Percentiles rank a stretch among this genome's conserved stretches.
Conservation (phyloP, 176 grass and related monocot species). For the Raddia distichophylla region DNA sequence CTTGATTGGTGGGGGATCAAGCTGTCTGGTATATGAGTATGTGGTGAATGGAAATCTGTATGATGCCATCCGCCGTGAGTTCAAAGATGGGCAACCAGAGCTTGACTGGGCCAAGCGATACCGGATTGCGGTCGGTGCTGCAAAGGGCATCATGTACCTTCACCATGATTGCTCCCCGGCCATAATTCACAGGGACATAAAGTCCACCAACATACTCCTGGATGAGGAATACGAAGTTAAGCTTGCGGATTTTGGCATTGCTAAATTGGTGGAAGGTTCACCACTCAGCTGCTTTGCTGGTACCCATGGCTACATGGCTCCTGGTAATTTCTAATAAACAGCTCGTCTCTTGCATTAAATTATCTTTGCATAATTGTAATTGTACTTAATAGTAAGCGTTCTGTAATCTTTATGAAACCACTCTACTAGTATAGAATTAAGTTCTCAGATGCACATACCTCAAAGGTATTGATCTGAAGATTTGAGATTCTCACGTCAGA, state of each 20-base stretch:
- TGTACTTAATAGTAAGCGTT: not conserved
- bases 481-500: constrained; percentile 32
- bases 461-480: not conserved
- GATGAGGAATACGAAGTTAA: constrained; percentile 68
- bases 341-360: not conserved
- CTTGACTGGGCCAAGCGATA: constrained; percentile 71
- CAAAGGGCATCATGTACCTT: constrained; percentile 85
- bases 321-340: constrained; percentile 52
- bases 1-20: constrained; percentile 49
- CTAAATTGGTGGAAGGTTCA: constrained; percentile 63
- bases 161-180: constrained; percentile 73
- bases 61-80: constrained; percentile 64
- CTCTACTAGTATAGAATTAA: constrained; percentile 8
- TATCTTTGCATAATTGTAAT: constrained; percentile 14
- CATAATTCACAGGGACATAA: constrained; percentile 86
- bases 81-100: constrained; percentile 48
- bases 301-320: constrained; percentile 79
- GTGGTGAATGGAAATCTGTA: constrained; percentile 76
- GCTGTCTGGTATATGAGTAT: constrained; percentile 73
- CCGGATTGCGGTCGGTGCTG: constrained; percentile 66
- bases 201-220: constrained; percentile 76
- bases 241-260: constrained; percentile 81
- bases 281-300: constrained; percentile 63
- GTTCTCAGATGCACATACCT: constrained; percentile 7
- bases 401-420: not conserved